A percentile compares a stretch with the other conserved stretches of the same genome.
Conservation (phyloP, 2,329 filamentous ascomycete species). For the Fusarium miscanthi region DNA sequence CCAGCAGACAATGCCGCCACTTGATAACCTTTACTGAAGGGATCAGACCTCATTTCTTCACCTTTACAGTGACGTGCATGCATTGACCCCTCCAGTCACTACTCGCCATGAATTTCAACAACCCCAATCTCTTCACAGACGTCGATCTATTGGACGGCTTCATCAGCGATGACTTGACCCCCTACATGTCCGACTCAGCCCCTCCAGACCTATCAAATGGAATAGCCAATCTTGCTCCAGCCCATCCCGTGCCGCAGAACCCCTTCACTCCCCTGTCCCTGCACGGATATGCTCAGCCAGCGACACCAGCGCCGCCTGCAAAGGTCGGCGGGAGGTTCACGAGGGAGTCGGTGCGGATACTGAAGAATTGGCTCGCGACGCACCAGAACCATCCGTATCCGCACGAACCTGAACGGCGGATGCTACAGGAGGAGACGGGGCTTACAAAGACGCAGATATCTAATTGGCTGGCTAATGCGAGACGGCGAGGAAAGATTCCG, state of each 20-base stretch:
- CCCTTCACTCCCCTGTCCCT: not conserved
- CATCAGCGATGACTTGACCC: conserved; percentile 27
- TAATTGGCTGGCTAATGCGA: conserved; percentile 90
- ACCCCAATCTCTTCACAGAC: conserved; percentile 18
- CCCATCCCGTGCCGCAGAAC: not conserved
- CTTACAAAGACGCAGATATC: conserved; percentile 82
- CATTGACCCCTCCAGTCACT: not conserved
- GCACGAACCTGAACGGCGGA: conserved; percentile 82
- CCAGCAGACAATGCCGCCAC: conserved; percentile 6
- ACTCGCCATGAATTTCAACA: conserved; percentile 16
- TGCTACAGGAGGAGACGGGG: conserved; percentile 77
- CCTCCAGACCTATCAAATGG: not conserved
- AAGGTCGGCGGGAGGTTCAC: conserved; percentile 61
- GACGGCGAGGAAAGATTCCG: conserved; percentile 77
- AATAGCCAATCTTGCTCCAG: not conserved
- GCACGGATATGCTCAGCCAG: not conserved
- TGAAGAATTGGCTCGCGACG: conserved; percentile 82
- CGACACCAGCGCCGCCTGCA: conserved; percentile 10
- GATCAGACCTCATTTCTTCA: conserved; percentile 17
- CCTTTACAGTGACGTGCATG: conserved; percentile 21
- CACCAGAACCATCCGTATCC: conserved; percentile 85
- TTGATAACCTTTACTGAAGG: conserved; percentile 14
- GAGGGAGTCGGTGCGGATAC: conserved; percentile 76
- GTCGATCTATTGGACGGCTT: conserved; percentile 33
- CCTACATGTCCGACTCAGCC: conserved; percentile 22